A percentile compares a stretch with the other conserved stretches of the same genome.
These are phyloP conservation scores for Forsythia viridissima DNA, from an alignment of 257 asterid species.

Conservation along the genomic window DNA sequence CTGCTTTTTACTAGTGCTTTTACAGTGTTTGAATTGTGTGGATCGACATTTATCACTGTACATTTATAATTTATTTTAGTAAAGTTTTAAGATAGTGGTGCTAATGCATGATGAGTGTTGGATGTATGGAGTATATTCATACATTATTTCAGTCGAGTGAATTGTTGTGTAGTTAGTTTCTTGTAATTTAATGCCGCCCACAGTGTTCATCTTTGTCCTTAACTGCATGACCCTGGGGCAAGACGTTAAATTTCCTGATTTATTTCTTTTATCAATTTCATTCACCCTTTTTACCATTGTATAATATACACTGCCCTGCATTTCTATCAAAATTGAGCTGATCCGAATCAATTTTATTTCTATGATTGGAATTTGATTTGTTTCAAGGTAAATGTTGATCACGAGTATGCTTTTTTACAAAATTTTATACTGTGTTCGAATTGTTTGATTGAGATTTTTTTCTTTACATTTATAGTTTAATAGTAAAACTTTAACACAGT, in stretches of 20 bases:
- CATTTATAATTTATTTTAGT: background rate
- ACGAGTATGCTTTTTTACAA: background rate
- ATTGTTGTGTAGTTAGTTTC: conserved; percentile 2
- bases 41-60: background rate
- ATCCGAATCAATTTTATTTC: background rate
- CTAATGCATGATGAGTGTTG: background rate
- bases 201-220: conserved; percentile 27
- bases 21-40: background rate
- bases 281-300: background rate
- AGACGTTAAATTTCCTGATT: background rate
- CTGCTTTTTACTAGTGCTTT: background rate
- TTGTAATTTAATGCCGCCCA: background rate
- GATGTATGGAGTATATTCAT: background rate
- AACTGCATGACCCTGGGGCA: conserved; percentile 68
- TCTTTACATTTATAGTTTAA: background rate
- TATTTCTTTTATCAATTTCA: background rate
- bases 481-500: background rate
- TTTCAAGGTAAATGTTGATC: background rate
- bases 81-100: background rate
- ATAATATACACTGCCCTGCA: background rate
- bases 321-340: background rate
- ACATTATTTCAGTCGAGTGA: conserved; percentile 16
- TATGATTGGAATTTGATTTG: background rate
- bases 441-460: background rate
- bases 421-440: background rate